These are phyloP conservation scores for Boeremia lycopersici DNA, from an alignment of 2,329 filamentous ascomycete genomes.

Conservation along the genomic window DNA sequence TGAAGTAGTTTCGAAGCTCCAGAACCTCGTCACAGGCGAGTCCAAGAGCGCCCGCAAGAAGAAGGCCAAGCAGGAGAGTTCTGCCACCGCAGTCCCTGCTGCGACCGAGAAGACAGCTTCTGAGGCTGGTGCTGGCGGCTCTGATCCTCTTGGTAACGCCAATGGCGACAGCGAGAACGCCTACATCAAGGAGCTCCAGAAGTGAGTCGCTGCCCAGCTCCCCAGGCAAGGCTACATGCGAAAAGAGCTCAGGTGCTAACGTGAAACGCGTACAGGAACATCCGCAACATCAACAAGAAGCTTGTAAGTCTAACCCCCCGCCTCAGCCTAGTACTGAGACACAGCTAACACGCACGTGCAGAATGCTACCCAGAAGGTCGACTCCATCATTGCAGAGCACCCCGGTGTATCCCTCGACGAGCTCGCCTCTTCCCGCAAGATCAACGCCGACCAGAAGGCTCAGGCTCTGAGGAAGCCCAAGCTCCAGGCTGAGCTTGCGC, in stretches of 20 bases:
- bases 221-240: constrained; percentile 1
- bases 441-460: constrained; percentile 81
- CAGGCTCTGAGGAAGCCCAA: constrained; percentile 78
- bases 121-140: constrained; percentile 36
- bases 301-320: constrained; percentile 66
- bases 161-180: constrained; percentile 75
- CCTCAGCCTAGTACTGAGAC: constrained; percentile 4
- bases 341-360: constrained; percentile 45
- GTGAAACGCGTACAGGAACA: constrained; percentile 63
- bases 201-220: constrained; percentile 63
- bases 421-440: constrained; percentile 71
- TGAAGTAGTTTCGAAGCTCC: constrained; percentile 67
- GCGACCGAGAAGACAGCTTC: constrained; percentile 45
- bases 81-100: constrained; percentile 52
- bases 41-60: constrained; percentile 61
- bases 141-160: constrained; percentile 46
- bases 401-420: constrained; percentile 74
- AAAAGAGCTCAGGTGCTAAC: constrained; percentile 24
- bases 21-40: constrained; percentile 62
- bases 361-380: constrained; percentile 75
- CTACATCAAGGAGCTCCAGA: constrained; percentile 87
- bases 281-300: constrained; percentile 94
- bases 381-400: constrained; percentile 71
- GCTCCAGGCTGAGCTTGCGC: constrained; percentile 70
- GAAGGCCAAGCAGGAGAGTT: constrained; percentile 53